phyloP scores from a whole-genome alignment of 2,329 filamentous ascomycete genomes.

The Ascochyta viciae-villosae region DNA sequence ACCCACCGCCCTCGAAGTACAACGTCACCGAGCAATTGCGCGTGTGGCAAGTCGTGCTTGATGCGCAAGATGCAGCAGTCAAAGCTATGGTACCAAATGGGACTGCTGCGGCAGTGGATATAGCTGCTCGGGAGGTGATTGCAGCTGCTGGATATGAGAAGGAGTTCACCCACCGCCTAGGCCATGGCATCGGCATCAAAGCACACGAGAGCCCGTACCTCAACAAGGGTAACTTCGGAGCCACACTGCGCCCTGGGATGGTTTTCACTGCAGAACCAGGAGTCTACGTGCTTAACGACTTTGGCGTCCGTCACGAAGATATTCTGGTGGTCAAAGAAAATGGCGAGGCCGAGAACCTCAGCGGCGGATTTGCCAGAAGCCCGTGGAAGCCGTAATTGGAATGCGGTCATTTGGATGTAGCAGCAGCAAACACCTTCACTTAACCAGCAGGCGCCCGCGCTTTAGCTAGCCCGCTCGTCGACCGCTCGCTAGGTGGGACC shows the following conservation, averaged over 20 bases:
- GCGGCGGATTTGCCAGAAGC: slow-evolving; percentile 58
- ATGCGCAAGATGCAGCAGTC: slow-evolving; percentile 66
- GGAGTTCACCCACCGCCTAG: slow-evolving; percentile 67
- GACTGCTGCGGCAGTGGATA: slow-evolving; percentile 66
- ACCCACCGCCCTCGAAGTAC: slow-evolving; percentile 19
- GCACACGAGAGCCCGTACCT: slow-evolving; percentile 70
- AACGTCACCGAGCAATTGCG: slow-evolving; percentile 58
- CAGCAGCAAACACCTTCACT: not conserved
- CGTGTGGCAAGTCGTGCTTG: slow-evolving; percentile 67
- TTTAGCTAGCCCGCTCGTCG: not conserved
- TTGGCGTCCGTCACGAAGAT: slow-evolving; percentile 70
- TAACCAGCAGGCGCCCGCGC: not conserved
- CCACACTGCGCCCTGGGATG: slow-evolving; percentile 63
- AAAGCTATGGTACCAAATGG: slow-evolving; percentile 58
- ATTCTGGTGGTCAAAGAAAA: slow-evolving; percentile 64
- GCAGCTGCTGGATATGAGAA: slow-evolving; percentile 64
- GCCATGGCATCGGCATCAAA: slow-evolving; percentile 71
- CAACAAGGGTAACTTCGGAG: slow-evolving; percentile 65
- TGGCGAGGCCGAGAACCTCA: slow-evolving; percentile 63
- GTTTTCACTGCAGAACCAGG: slow-evolving; percentile 70
- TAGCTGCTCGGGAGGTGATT: slow-evolving; percentile 66
- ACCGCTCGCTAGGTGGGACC: not conserved
- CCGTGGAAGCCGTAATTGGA: slow-evolving; percentile 59
- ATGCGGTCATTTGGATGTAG: not conserved
- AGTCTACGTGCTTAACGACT: slow-evolving; percentile 65